Conservation (phyloP, 768 basidiomycete genomes). For the Tulasnella sp. region DNA sequence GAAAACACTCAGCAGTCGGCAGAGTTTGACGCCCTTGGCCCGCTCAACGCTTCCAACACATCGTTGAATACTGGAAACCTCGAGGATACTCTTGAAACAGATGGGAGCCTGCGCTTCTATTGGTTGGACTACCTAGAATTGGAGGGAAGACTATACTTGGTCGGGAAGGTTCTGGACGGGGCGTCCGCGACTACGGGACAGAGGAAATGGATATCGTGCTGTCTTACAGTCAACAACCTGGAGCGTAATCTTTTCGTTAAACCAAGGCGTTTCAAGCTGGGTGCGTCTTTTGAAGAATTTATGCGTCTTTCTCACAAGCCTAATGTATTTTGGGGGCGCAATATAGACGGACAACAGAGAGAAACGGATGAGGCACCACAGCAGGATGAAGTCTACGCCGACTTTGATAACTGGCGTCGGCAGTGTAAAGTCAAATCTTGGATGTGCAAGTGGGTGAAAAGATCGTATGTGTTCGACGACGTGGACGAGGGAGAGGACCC, state of each 20-base stretch:
- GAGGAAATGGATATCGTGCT: constrained; percentile 62
- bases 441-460: constrained; percentile 73
- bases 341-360: constrained; percentile 36
- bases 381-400: constrained; percentile 59
- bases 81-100: constrained; percentile 57
- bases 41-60: constrained; percentile 24
- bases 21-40: constrained; percentile 18
- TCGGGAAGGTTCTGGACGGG: constrained; percentile 85
- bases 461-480: constrained; percentile 89
- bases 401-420: constrained; percentile 70
- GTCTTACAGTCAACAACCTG: constrained; percentile 72
- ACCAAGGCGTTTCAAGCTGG: constrained; percentile 56
- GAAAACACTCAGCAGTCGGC: constrained; percentile 6
- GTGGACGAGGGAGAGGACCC: constrained; percentile 53
- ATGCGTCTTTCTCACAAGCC: background rate
- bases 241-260: constrained; percentile 86
- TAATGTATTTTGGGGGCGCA: background rate
- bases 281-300: constrained; percentile 26
- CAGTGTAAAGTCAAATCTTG: constrained; percentile 63
- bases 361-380: constrained; percentile 70
- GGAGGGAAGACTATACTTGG: constrained; percentile 73
- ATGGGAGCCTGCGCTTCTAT: constrained; percentile 81
- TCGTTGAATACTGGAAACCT: constrained; percentile 32
- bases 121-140: constrained; percentile 94
- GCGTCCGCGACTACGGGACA: constrained; percentile 30